Conservation (phyloP, 176 grass and related monocot species). For the Alloteropsis semialata region DNA sequence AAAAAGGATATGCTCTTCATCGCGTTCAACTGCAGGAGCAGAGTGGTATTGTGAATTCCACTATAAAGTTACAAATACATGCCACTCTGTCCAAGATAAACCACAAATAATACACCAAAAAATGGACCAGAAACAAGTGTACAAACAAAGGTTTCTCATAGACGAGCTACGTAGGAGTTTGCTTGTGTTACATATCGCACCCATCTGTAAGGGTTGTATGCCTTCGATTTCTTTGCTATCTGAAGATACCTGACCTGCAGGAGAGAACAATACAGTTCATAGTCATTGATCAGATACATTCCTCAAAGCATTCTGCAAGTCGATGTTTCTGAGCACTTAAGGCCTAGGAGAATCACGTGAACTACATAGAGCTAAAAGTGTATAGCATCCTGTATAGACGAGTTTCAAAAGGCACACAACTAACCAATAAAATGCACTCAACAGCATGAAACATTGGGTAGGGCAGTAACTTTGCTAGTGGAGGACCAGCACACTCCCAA, state of each 20-base stretch:
- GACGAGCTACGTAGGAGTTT: conserved; percentile 89
- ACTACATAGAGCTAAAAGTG: background rate
- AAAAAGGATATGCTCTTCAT: background rate
- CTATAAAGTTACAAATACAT: conserved; percentile 41
- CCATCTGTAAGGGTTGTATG: conserved; percentile 97
- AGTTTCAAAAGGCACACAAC: background rate
- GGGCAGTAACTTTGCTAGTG: background rate
- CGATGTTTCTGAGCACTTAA: background rate
- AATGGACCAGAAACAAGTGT: conserved; percentile 19
- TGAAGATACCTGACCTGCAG: conserved; percentile 97
- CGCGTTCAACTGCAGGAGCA: background rate
- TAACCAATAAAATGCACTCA: background rate
- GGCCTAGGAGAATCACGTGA: conserved; percentile 13
- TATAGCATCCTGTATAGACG: background rate
- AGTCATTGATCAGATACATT: background rate
- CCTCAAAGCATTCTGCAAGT: background rate
- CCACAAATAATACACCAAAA: conserved; percentile 5
- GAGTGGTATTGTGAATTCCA: conserved; percentile 13
- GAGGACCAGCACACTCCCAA: background rate
- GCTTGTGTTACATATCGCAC: conserved; percentile 97
- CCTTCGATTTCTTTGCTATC: conserved; percentile 94
- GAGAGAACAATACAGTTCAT: background rate
- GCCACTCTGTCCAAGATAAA: conserved; percentile 7
- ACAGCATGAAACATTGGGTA: background rate
- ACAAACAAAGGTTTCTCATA: conserved; percentile 42